Percentiles rank a stretch among this genome's conserved stretches.
These are phyloP conservation scores for Telopea speciosissima DNA, from an alignment of 177 flowering plant species.

Conservation along the genomic window DNA sequence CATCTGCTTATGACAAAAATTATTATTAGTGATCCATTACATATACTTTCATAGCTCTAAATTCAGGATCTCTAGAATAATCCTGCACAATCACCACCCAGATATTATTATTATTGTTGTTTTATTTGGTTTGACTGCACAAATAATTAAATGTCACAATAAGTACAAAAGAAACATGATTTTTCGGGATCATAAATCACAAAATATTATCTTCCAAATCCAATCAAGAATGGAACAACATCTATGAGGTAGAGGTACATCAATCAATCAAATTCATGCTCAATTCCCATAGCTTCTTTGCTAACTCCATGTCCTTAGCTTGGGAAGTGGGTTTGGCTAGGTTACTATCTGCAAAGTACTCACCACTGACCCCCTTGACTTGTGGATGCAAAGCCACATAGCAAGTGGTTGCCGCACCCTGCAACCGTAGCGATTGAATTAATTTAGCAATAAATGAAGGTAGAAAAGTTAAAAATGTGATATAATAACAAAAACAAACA, in stretches of 20 bases:
- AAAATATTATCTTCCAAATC: neutral
- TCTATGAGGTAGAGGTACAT: neutral
- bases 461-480: too few relatives aligned
- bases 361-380: slow-evolving; percentile 20
- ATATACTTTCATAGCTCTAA: too few relatives aligned
- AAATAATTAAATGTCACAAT: neutral
- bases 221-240: neutral
- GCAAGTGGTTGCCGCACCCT: slow-evolving; percentile 32
- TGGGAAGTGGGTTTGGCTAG: slow-evolving; percentile 13
- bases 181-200: neutral
- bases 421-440: neutral
- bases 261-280: slow-evolving; percentile 19
- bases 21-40: too few relatives aligned
- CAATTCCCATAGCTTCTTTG: slow-evolving; percentile 30
- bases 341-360: slow-evolving; percentile 23
- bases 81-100: neutral
- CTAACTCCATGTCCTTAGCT: slow-evolving; percentile 22
- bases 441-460: neutral
- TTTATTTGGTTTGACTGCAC: neutral
- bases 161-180: too few relatives aligned
- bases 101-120: too few relatives aligned
- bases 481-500: neutral
- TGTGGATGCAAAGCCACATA: slow-evolving; percentile 29
- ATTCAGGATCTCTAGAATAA: neutral
- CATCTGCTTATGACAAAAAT: too few relatives aligned